These are phyloP conservation scores for Salix purpurea DNA, from an alignment of 345 rosid species.

Conservation along the genomic window DNA sequence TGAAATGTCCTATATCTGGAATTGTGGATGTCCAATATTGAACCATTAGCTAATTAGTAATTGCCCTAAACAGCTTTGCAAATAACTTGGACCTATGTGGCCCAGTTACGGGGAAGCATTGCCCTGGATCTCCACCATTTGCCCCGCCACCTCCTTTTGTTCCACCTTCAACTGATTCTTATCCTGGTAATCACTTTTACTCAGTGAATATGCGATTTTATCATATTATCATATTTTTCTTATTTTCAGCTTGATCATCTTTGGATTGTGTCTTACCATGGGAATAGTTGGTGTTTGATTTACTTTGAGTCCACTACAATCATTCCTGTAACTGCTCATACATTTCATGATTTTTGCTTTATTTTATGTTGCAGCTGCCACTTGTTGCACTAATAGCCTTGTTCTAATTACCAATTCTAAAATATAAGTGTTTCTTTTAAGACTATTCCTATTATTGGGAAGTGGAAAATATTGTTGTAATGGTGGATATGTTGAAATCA, in stretches of 20 bases:
- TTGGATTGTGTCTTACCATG: neutral
- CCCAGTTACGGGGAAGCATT: conserved; percentile 90
- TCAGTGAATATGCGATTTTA: neutral
- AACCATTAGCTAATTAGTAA: conserved; percentile 2
- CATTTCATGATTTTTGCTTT: neutral
- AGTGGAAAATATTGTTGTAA: neutral
- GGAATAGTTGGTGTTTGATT: neutral
- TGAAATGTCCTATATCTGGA: neutral
- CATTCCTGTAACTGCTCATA: neutral
- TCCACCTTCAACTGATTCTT: conserved; percentile 69
- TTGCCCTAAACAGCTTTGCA: conserved; percentile 53
- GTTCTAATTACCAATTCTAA: neutral
- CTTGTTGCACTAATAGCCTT: neutral
- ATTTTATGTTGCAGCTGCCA: neutral
- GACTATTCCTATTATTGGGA: neutral
- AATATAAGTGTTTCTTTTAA: neutral
- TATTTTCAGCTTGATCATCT: neutral
- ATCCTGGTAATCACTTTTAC: conserved; percentile 45
- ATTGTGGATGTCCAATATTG: neutral
- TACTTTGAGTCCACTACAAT: neutral
- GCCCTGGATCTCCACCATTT: conserved; percentile 42
- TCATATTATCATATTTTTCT: neutral
- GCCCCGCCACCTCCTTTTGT: conserved; percentile 80
- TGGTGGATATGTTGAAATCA: conserved; percentile 3
- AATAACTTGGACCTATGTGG: conserved; percentile 93